Evolutionary conservation across 306 rosid species (phyloP).

Genomic region (Echinosophora koreensis): DNA sequence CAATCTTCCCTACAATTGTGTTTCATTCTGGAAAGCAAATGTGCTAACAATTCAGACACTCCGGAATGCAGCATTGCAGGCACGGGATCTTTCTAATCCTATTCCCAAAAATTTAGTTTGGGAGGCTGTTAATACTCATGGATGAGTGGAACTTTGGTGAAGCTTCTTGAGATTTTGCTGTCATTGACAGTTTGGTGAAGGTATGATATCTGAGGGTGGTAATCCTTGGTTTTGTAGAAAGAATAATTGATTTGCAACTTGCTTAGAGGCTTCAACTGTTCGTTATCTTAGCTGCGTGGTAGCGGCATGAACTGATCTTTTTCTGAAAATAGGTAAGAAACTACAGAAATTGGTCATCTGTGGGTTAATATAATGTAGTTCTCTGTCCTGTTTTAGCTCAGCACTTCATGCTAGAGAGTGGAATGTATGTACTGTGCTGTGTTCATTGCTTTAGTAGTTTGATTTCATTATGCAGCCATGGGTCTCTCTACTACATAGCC

Average conservation of each 20-base stretch:
- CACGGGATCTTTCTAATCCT: conserved; percentile 61
- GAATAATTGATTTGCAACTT: conserved; percentile 52
- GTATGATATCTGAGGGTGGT: conserved; percentile 44
- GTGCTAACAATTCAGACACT: conserved; percentile 60
- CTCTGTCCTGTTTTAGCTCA: conserved; percentile 33
- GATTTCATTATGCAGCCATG: conserved; percentile 36
- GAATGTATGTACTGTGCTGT: conserved; percentile 28
- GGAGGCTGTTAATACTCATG: conserved; percentile 84
- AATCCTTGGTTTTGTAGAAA: conserved; percentile 27
- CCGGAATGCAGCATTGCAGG: conserved; percentile 73
- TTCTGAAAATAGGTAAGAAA: conserved; percentile 44
- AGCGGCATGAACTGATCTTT: conserved; percentile 32
- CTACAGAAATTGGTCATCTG: conserved; percentile 37
- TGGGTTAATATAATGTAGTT: conserved; percentile 27
- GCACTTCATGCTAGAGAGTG: conserved; percentile 40
- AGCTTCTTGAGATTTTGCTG: conserved; percentile 50
- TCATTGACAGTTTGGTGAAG: conserved; percentile 31
- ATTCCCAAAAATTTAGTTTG: conserved; percentile 73
- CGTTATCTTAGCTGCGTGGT: conserved; percentile 33
- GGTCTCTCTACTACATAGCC: conserved; percentile 19
- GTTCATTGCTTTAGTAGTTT: conserved; percentile 41
- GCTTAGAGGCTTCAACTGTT: conserved; percentile 55
- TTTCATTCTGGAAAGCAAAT: conserved; percentile 76
- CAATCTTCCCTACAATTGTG: conserved; percentile 65
- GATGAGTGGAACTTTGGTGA: conserved; percentile 50